Evolutionary conservation across 2,329 filamentous ascomycete genomes (phyloP), one percentile per base, ranked within the genome.

Genomic region (Anthostomella pinea): DNA sequence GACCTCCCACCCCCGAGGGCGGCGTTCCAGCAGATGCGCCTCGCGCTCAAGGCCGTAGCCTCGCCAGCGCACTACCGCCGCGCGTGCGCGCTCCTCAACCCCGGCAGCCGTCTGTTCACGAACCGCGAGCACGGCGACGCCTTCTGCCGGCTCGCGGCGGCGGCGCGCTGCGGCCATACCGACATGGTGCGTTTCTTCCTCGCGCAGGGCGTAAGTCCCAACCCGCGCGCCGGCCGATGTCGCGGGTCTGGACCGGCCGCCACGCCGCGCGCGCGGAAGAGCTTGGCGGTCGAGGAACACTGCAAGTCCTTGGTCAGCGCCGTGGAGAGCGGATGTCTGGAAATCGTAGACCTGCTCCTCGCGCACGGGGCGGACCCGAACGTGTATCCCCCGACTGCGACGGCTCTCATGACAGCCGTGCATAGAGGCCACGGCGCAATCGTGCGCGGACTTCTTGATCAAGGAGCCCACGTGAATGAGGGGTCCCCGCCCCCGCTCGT

Each of bases 301-400:
- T n/a, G n/a, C n/a, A n/a, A n/a, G n/a, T n/a, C n/a, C n/a, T n/a
- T n/a, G n/a, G 37, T 48, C 39, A 45, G 45, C 34, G 45, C 45
- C 2, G 37, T 48, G 10, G 45, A 48, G 25, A 43, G 45, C 26
- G 45, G 45, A 8, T 38, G 33, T 21, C 27, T 45, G 6, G 45
- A 48, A 21, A 43, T 39, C 7, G 39, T 48, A 5, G 42, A 48
- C 9, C 15, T 40, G 10, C 19, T 48, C 3, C 39, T 48, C 6
- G 42, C 35, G 39, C 45, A 48, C 19, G 45, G 45, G 9, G 45
- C 45, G 6, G 45, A 48, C 26, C 45, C 45, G 20, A 48, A 48
- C 24, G 43, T 43, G 42, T 48, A 39, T 34, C 45, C 45, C 14
- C 3, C 45, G 5, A 45, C 45, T 14, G 30, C 23, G 22, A 48